Evolutionary conservation across 306 rosid species (phyloP), one percentile per base, ranked within the genome.

Genomic region (Vigna radiata): DNA sequence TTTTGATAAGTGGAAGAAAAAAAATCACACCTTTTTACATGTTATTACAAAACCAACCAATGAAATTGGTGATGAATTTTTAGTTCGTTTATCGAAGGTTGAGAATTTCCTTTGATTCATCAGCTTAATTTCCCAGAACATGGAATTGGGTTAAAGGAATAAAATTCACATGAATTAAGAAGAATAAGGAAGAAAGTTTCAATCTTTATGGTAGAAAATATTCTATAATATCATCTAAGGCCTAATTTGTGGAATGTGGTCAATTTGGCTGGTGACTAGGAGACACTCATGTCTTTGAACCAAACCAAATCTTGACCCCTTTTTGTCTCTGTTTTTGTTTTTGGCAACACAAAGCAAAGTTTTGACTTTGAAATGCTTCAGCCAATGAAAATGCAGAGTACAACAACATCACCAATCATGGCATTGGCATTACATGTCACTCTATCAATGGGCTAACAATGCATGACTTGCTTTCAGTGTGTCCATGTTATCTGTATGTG

Each of bases 401-500:
- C 43, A 62, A 31, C 55, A 73, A 68, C 68, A 17, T 68, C 31
- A 48, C 72, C 68, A 83, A 41, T 43, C 37, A 61, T 46, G 12
- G 27, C 48, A 73, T 31, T 21, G 16, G 11, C 23, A 70, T 43
- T 48, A 23, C 70, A 69, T 44, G 56, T 44, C 29, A 55, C 55
- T 55, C n/a, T 43, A 37, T 16, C 44, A 39, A 39, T 39, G 62
- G 49, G 43, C 23, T 18, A 41, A 53, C 70, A 46, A 8, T 25
- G 68, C 46, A 82, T 54, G 50, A 54, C 6, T 53, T 46, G 62
- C 19, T 48, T 54, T 61, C 9, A 11, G 16, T 1, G 53, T 61
- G 81, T 74, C 81, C 31, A 68, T 37, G 55, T 83, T 60, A 73
- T 72, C 55, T 73, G 80, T 60, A 83, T 78, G 56, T 79, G 17